Base-by-base conservation (phyloP, 1,139 yeast species). In the Insectozyma bohioensis region DNA sequence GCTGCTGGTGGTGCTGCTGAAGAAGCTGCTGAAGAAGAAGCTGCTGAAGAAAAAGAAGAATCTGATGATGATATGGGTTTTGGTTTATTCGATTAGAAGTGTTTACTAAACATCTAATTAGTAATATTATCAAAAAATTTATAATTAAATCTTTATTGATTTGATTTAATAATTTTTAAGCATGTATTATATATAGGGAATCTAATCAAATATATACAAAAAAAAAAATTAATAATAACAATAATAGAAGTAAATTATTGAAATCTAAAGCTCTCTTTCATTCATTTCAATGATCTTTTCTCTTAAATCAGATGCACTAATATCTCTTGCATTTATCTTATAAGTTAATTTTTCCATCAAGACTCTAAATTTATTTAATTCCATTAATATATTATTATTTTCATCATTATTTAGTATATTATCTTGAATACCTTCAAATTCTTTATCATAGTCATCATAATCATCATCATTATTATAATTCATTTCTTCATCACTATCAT, bases 31-130 rank as follows among this genome's bases (percentile, higher is more conserved):
- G 63, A 53, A 42, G 63, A 52, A 38, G 66, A 55, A 45, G 69
- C 55, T 48, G 66, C 53, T 51, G 61, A 54, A 43, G 51, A 57
- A 45, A 30, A 34, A 34, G 66, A 61, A 53, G 63, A 56, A 61
- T 66, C 73, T 48, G 88, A 80, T 63, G 83, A 75, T 58, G 92
- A 81, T 68, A 82, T 84, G 90, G 92, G 90, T 56, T 80, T 83
- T 83, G 92, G 92, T 75, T 78, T 84, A 70, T 84, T 84, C 79
- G 94, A 83, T 73, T 84, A 83, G 70, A 54, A 26, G 28, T 15
- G 12, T 14, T 23, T 21, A 16, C 11, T 31, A n/a, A n/a, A n/a
- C 22, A 4, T 12, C 16, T 23, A 23, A 23, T 23, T 17, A 23
- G 13, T 23, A 12, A 23, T 12, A 6, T n/a, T n/a, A n/a, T n/a